These are phyloP conservation scores for Phytopythium ostracodes DNA, from an alignment of 352 stramenopile genomes.

Conservation along the genomic window DNA sequence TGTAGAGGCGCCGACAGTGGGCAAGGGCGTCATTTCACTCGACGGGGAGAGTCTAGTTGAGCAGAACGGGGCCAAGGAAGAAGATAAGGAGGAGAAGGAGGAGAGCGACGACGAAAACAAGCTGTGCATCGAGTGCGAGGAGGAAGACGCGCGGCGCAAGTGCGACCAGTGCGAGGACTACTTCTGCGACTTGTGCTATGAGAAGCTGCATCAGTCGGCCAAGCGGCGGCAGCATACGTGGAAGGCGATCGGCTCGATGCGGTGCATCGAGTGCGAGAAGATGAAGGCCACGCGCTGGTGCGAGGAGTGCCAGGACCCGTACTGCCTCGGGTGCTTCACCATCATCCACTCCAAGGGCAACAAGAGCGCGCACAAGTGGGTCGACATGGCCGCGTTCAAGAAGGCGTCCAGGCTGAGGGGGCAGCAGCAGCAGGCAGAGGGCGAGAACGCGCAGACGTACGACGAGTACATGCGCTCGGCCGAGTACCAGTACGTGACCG, in stretches of 20 bases:
- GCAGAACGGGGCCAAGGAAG: not conserved
- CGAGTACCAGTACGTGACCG: slow-evolving; percentile 77
- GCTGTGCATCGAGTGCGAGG: slow-evolving; percentile 76
- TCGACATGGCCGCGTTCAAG: slow-evolving; percentile 59
- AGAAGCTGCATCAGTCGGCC: slow-evolving; percentile 62
- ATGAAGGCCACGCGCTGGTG: slow-evolving; percentile 82
- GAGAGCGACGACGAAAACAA: slow-evolving; percentile 55
- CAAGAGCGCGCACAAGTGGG: slow-evolving; percentile 68
- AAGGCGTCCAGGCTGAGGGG: slow-evolving; percentile 36
- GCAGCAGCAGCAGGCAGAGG: slow-evolving; percentile 25
- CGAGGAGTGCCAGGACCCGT: slow-evolving; percentile 68
- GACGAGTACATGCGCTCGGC: slow-evolving; percentile 67
- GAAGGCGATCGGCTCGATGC: slow-evolving; percentile 63
- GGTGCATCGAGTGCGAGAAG: slow-evolving; percentile 85
- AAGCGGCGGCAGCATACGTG: slow-evolving; percentile 78
- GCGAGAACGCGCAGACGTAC: slow-evolving; percentile 69
- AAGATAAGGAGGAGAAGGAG: slow-evolving; percentile 19
- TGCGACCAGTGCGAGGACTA: slow-evolving; percentile 77
- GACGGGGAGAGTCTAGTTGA: not conserved
- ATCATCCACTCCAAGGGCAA: slow-evolving; percentile 85
- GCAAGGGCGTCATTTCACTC: not conserved
- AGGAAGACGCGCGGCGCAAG: slow-evolving; percentile 57
- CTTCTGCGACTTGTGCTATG: slow-evolving; percentile 74
- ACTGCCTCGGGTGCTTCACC: slow-evolving; percentile 76
- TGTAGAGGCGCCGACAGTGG: slow-evolving; percentile 8